Evolutionary conservation across 306 rosid genomes (phyloP).

Genomic region (Aeschynomene evenia): DNA sequence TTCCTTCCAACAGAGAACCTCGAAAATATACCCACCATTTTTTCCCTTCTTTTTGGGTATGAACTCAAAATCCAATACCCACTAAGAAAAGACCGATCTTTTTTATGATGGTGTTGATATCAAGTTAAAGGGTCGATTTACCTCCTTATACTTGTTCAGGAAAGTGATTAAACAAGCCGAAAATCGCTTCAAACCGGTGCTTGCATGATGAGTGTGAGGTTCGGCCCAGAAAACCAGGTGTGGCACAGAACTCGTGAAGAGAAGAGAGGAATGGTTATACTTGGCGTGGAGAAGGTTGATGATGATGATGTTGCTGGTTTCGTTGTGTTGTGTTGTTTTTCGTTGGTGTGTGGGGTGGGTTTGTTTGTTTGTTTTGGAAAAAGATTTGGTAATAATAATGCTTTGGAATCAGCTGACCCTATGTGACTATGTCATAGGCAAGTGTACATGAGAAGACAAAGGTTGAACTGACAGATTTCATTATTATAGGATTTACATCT

Average conservation of each 20-base stretch:
- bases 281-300: conserved; percentile 49
- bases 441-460: no score
- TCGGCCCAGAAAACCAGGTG: neutral
- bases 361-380: conserved; percentile 15
- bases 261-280: conserved; percentile 31
- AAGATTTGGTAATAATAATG: conserved; percentile 4
- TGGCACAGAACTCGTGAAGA: conserved; percentile 13
- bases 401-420: conserved; percentile 39
- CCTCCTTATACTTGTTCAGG: conserved; percentile 4
- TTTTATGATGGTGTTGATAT: conserved; percentile 19
- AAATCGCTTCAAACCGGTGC: neutral
- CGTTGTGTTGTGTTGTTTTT: conserved; percentile 32
- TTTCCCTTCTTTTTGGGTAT: neutral
- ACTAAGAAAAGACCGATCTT: conserved; percentile 19
- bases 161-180: neutral
- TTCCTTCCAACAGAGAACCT: conserved; percentile 73
- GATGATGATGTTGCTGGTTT: conserved; percentile 33
- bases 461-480: no score
- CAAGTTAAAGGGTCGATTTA: conserved; percentile 28
- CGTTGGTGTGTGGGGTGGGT: neutral
- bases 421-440: neutral
- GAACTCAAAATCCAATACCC: conserved; percentile 35
- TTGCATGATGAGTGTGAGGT: conserved; percentile 10
- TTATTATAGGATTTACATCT: no score
- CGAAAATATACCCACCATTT: conserved; percentile 94